phyloP scores from a whole-genome alignment of 129 eudicot species.

The Flaveria brownii region DNA sequence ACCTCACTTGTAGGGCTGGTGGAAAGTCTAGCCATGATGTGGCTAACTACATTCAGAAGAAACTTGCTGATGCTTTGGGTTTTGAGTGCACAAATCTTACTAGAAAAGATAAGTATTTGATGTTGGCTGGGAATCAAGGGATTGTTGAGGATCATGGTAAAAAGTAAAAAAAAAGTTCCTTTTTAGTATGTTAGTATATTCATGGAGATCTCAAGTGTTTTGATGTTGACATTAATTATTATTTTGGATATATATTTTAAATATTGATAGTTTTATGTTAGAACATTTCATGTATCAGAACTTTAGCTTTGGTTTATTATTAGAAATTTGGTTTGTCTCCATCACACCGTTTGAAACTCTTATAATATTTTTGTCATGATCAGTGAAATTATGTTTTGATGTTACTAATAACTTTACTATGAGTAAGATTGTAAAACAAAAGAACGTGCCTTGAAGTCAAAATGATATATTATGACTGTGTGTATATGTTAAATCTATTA shows the following conservation, averaged over 20 bases:
- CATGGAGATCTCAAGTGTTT: slow-evolving; percentile 16
- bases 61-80: slow-evolving; percentile 75
- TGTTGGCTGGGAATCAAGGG: slow-evolving; percentile 96
- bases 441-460: too few species aligned
- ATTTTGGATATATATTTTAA: slow-evolving; percentile 30
- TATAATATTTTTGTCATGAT: too few species aligned
- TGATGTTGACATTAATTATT: slow-evolving; percentile 27
- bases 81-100: slow-evolving; percentile 88
- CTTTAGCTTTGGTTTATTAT: neutral
- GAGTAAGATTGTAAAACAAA: too few species aligned
- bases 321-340: too few species aligned
- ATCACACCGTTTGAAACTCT: too few species aligned
- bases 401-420: too few species aligned
- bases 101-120: slow-evolving; percentile 88
- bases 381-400: too few species aligned
- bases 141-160: slow-evolving; percentile 48
- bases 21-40: slow-evolving; percentile 83
- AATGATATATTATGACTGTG: too few species aligned
- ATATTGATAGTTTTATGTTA: neutral
- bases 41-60: slow-evolving; percentile 78
- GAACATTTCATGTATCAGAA: slow-evolving; percentile 1
- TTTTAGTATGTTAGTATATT: slow-evolving; percentile 1
- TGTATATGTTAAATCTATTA: too few species aligned
- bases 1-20: slow-evolving; percentile 70
- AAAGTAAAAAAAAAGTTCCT: slow-evolving; percentile 15